These are phyloP conservation scores for Talaromyces nanjingensis DNA, from an alignment of 495 filamentous ascomycete species.

Conservation along the genomic window DNA sequence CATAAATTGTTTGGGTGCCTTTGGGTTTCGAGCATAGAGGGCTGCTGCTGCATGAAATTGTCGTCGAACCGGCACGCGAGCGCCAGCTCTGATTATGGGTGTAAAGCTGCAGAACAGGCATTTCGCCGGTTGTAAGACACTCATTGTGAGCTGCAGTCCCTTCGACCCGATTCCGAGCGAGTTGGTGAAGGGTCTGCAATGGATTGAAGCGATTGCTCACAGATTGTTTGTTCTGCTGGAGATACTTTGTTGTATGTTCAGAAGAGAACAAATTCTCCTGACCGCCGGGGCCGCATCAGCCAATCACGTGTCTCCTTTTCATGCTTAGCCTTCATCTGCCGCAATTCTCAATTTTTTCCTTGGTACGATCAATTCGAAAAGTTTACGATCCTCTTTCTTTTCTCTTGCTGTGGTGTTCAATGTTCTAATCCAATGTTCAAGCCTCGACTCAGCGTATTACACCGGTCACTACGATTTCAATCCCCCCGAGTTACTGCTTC, in stretches of 20 bases:
- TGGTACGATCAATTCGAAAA: neutral
- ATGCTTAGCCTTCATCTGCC: neutral
- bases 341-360: neutral
- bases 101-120: constrained; percentile 50
- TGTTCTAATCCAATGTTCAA: neutral
- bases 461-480: neutral
- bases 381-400: neutral
- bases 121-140: constrained; percentile 48
- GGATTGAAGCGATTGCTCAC: neutral
- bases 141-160: constrained; percentile 39
- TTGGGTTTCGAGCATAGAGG: constrained; percentile 20
- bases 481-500: neutral
- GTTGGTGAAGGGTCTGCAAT: constrained; percentile 11
- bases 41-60: constrained; percentile 46
- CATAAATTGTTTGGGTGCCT: constrained; percentile 10
- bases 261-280: constrained; percentile 11
- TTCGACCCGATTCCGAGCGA: constrained; percentile 22
- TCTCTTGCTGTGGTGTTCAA: neutral
- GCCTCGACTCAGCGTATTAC: neutral
- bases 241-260: neutral
- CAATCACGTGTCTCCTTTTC: constrained; percentile 5
- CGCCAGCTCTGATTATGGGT: constrained; percentile 28
- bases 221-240: constrained; percentile 3
- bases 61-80: constrained; percentile 37
- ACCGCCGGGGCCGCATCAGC: neutral